Conservation (phyloP, 2,329 filamentous ascomycete genomes). For the Sporothrix variecibatus region DNA sequence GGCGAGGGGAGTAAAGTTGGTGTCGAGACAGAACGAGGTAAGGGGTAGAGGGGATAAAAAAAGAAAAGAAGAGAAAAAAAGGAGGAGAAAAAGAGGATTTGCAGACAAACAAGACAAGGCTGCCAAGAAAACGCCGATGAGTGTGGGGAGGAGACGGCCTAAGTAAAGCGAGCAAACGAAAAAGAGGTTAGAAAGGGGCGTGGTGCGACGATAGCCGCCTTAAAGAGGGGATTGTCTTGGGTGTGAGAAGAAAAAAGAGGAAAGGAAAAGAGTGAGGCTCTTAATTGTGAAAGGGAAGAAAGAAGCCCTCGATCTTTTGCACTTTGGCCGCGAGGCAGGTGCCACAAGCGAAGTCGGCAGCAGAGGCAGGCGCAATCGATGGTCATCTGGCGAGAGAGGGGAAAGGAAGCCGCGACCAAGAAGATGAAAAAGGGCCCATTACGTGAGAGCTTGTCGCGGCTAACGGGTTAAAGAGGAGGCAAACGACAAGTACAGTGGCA, state of each 20-base stretch:
- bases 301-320: not conserved
- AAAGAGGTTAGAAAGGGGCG: not conserved
- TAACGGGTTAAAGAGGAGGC: constrained; percentile 1
- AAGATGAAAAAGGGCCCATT: not conserved
- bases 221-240: constrained; percentile 11
- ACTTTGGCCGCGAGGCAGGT: not conserved
- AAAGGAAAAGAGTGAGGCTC: not conserved
- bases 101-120: constrained; percentile 21
- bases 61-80: not conserved
- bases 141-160: constrained; percentile 14
- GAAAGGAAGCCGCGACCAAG: constrained; percentile 1
- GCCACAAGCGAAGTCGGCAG: not conserved
- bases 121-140: constrained; percentile 22
- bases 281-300: not conserved
- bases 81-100: not conserved
- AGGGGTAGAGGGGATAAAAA: not conserved
- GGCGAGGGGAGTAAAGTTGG: not conserved
- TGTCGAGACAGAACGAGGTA: not conserved
- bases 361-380: constrained; percentile 17
- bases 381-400: not conserved
- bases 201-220: constrained; percentile 22
- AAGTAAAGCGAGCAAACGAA: constrained; percentile 8
- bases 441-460: constrained; percentile 25
- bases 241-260: not conserved
- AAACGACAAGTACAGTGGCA: not conserved